Base-by-base conservation (phyloP, 108 stramenopile genomes). In the Nannochloropsis gaditana region DNA sequence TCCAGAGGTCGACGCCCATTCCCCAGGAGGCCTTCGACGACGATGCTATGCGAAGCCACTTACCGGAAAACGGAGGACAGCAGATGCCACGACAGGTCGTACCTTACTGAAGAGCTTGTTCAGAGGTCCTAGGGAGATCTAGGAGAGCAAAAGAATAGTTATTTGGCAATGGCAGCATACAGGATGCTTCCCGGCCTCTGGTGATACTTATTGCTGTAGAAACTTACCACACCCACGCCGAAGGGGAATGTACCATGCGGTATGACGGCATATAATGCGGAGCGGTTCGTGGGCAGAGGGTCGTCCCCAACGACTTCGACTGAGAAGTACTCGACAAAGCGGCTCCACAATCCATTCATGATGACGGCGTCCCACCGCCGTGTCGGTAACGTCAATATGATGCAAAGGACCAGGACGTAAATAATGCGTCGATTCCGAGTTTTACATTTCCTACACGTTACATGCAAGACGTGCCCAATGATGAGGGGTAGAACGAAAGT, bases 171-270 rank as follows among this genome's bases (percentile, higher is more conserved):
- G 2, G n/a, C 19, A 73, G 59, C 59, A n/a, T n/a, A 73, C 4
- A 42, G 73, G n/a, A 84, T 8, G 17, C 17, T 2, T 86, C 79
- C 79, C 81, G 84, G 84, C 93, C 92, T 2, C 93, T 91, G 11
- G 90, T 87, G 82, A 94, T 87, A 92, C 93, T 93, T 41, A 43
- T 73, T 73, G 59, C 8, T n/a, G 59, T 73, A n/a, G 4, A 73
- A 43, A 95, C 87, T 80, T 92, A 93, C 80, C 94, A 83, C 17
- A 94, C 92, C 84, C 93, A 92, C 15, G 95, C 95, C 94, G 90
- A 97, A 96, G 9, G 96, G 96, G 85, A 97, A 95, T 9, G 96
- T 93, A 1, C 96, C 96, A 87, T 97, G 96, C 5, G 96, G 96
- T 43, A 93, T 89, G 73, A 97, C 90, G 15, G 93, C 94, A 82